phyloP scores from a whole-genome alignment of 306 rosid species.

The Delonix regia region DNA sequence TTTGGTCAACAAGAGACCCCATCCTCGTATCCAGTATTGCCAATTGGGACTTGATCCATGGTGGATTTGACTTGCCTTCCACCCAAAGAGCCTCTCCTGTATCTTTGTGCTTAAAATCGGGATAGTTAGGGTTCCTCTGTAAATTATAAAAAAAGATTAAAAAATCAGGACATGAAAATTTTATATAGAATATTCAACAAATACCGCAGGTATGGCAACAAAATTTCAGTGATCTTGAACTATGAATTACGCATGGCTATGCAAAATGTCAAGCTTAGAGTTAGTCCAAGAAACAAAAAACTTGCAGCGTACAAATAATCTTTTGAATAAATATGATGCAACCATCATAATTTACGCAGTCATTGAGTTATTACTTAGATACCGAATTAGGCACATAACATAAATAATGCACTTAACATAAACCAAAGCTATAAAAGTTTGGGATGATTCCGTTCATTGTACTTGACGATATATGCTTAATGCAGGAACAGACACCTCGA shows the following conservation, averaged over 20 bases:
- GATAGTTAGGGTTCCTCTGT: constrained; percentile 92
- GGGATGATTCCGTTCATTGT: background rate
- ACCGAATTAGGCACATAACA: background rate
- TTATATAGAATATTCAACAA: constrained; percentile 1
- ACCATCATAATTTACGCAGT: background rate
- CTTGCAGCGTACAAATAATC: background rate
- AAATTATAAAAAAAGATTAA: constrained; percentile 27
- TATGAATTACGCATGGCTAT: background rate
- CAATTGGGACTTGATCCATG: constrained; percentile 88
- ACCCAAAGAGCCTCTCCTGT: constrained; percentile 97
- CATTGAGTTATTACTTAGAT: background rate
- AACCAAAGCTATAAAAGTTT: background rate
- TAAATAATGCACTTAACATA: background rate
- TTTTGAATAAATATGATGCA: background rate
- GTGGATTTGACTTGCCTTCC: constrained; percentile 76
- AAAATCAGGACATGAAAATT: background rate
- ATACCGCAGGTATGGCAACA: background rate
- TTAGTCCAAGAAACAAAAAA: background rate
- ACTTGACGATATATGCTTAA: background rate
- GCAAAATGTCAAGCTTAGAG: background rate
- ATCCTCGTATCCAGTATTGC: constrained; percentile 72
- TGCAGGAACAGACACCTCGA: background rate
- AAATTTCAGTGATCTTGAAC: background rate
- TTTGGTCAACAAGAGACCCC: constrained; percentile 57
- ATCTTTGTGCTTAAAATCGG: constrained; percentile 95